Conservation (phyloP, 1,284 basidiomycete species). For the Boletus semigastroideus region DNA sequence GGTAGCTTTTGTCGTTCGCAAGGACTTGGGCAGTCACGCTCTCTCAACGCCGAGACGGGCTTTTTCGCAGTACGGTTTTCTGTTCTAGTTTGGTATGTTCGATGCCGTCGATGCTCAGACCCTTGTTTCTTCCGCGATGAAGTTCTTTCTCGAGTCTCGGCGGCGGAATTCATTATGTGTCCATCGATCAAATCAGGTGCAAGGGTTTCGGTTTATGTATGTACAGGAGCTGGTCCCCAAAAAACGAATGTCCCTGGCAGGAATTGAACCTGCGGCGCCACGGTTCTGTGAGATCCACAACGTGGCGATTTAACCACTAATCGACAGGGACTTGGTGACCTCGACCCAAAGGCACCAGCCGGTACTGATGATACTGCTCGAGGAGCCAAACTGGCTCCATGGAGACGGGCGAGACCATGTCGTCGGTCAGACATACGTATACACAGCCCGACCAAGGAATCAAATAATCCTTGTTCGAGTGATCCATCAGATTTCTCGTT, state of each 20-base stretch:
- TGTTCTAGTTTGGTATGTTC: slow-evolving; percentile 2
- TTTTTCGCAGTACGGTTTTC: background rate
- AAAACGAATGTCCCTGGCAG: slow-evolving; percentile 40
- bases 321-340: slow-evolving; percentile 41
- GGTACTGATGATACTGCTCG: background rate
- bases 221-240: background rate
- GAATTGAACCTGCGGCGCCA: slow-evolving; percentile 50
- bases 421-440: too few relatives aligned
- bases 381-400: too few relatives aligned
- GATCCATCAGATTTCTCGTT: too few relatives aligned
- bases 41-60: background rate
- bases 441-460: too few relatives aligned
- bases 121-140: background rate
- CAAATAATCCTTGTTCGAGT: too few relatives aligned
- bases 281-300: slow-evolving; percentile 45
- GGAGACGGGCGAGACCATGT: too few relatives aligned
- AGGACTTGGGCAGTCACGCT: too few relatives aligned
- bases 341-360: background rate
- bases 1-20: slow-evolving; percentile 14
- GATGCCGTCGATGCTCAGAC: slow-evolving; percentile 1
- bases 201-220: background rate
- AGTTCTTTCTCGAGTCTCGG: slow-evolving; percentile 1
- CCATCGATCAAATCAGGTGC: background rate
- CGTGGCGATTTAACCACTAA: slow-evolving; percentile 57
- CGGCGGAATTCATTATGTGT: slow-evolving; percentile 1